Percentiles rank a stretch among this genome's conserved stretches.
Evolutionary conservation across 345 rosid species (phyloP).

Genomic region (Reutealis trisperma): DNA sequence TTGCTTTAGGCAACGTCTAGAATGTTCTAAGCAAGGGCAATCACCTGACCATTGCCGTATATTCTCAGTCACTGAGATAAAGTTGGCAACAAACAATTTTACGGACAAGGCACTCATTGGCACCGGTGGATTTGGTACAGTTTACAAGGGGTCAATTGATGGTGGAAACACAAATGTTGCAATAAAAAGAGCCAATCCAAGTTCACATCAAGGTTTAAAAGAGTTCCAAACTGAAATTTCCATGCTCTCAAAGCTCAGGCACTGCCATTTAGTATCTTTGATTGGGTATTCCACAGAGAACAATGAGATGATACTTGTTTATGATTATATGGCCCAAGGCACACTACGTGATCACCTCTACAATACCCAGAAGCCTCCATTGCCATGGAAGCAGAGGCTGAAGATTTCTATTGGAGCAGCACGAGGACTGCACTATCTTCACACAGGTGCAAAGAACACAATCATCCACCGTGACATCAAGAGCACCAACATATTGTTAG

Average conservation of each 20-base stretch:
- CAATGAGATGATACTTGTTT: conserved; percentile 7
- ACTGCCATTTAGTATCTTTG: background rate
- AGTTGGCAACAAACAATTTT: conserved; percentile 11
- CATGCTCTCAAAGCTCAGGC: conserved; percentile 5
- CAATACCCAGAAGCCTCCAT: background rate
- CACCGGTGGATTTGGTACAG: conserved; percentile 5
- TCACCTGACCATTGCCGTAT: background rate
- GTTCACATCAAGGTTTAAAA: conserved; percentile 12
- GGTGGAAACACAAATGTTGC: background rate
- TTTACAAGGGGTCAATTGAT: background rate
- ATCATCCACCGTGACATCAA: conserved; percentile 8
- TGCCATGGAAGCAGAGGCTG: conserved; percentile 4
- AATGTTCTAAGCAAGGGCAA: background rate
- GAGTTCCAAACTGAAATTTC: conserved; percentile 14
- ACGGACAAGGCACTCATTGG: background rate
- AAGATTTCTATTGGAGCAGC: conserved; percentile 12
- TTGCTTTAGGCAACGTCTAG: background rate
- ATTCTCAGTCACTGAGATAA: background rate
- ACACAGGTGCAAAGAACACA: background rate
- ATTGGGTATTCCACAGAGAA: background rate
- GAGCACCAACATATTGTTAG: conserved; percentile 5
- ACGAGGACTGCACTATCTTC: conserved; percentile 3
- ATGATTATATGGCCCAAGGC: conserved; percentile 8
- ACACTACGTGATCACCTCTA: conserved; percentile 7
- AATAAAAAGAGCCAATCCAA: background rate